Percentiles rank a stretch among this genome's conserved stretches.
Conservation (phyloP, 164 flowering plant species). For the Magnolia sinica region DNA sequence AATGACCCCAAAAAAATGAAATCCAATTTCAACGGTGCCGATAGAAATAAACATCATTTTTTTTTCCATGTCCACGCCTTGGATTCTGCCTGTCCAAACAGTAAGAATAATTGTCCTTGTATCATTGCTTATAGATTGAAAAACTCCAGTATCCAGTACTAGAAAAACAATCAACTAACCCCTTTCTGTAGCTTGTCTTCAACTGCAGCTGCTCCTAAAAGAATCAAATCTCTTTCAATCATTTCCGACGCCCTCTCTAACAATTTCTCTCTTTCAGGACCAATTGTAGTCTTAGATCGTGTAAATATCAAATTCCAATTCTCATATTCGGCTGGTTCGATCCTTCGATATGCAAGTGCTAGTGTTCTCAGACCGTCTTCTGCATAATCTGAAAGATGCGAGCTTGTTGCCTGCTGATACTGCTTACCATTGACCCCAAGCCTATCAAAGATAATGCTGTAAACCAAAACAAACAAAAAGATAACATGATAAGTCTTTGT, state of each 20-base stretch:
- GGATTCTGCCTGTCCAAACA: too few species aligned
- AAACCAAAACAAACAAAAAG: slow-evolving; percentile 7
- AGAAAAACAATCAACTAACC: slow-evolving; percentile 24
- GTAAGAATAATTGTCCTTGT: too few species aligned
- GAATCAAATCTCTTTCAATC: slow-evolving; percentile 54
- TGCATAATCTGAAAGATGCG: slow-evolving; percentile 46
- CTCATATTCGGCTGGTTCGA: slow-evolving; percentile 36
- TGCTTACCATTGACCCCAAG: slow-evolving; percentile 40
- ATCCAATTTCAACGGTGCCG: too few species aligned
- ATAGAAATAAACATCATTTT: too few species aligned
- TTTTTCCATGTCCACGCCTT: too few species aligned
- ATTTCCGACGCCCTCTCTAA: slow-evolving; percentile 49
- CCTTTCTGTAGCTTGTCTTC: slow-evolving; percentile 69
- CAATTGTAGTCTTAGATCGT: slow-evolving; percentile 44
- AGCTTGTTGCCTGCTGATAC: slow-evolving; percentile 33
- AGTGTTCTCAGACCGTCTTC: slow-evolving; percentile 61
- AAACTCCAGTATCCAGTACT: neutral
- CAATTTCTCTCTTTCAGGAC: slow-evolving; percentile 48
- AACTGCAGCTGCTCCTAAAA: slow-evolving; percentile 58
- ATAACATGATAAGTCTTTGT: neutral
- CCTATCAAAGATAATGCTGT: slow-evolving; percentile 56
- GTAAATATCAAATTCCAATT: slow-evolving; percentile 39
- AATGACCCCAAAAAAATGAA: neutral
- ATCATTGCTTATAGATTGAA: neutral
- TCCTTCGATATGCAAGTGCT: slow-evolving; percentile 43